Percentiles rank a stretch among this genome's conserved stretches.
These are phyloP conservation scores for Mortierella sp. DNA, from an alignment of 371 early-diverging fungal genomes.

Conservation along the genomic window DNA sequence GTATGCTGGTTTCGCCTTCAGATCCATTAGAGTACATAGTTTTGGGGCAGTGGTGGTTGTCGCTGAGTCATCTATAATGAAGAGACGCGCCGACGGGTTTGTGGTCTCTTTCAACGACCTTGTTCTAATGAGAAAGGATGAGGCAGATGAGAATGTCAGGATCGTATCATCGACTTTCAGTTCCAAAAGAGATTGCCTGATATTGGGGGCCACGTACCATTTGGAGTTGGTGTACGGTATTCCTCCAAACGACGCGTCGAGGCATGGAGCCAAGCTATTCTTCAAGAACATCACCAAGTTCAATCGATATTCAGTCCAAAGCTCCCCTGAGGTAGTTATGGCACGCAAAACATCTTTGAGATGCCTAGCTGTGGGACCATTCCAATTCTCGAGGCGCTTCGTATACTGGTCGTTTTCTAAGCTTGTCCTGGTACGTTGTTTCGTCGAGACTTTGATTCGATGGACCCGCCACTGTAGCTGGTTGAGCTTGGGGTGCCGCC, in stretches of 20 bases:
- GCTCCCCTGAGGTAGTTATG: conserved; percentile 2
- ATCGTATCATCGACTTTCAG: neutral
- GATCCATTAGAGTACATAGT: neutral
- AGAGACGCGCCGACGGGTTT: neutral
- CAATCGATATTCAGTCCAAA: neutral
- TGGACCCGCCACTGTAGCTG: too few species aligned
- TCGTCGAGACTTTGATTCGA: too few species aligned
- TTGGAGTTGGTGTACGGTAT: neutral
- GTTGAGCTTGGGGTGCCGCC: too few species aligned
- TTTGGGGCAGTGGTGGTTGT: neutral
- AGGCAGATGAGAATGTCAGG: neutral
- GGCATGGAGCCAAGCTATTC: conserved; percentile 3
- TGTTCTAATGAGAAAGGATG: neutral
- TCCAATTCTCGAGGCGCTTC: too few species aligned
- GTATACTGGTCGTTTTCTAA: too few species aligned
- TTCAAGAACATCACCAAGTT: conserved; percentile 17
- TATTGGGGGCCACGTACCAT: conserved; percentile 1
- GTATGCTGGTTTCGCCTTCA: neutral
- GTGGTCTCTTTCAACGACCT: conserved; percentile 3
- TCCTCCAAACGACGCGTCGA: conserved; percentile 5
- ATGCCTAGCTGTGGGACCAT: neutral
- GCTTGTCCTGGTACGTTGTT: too few species aligned
- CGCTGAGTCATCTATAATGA: conserved; percentile 5
- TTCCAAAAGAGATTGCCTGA: too few species aligned
- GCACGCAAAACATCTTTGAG: conserved; percentile 1